Evolutionary conservation across 108 stramenopile genomes (phyloP).

Genomic region (Skeletonema potamos): DNA sequence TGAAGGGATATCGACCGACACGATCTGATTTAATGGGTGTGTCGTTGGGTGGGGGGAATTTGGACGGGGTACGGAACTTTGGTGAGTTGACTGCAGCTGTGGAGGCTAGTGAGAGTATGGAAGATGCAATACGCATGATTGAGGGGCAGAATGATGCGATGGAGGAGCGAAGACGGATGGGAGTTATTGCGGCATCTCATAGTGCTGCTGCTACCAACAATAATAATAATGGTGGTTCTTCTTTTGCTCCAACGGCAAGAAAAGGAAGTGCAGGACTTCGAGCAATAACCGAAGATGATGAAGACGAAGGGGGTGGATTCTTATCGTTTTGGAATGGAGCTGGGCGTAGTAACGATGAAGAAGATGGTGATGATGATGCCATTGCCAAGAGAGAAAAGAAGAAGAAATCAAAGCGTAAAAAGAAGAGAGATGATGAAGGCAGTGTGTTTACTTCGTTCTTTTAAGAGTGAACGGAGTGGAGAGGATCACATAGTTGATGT

Average conservation of each 20-base stretch:
- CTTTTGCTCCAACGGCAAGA: neutral
- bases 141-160: conserved; percentile 36
- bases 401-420: conserved; percentile 27
- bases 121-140: conserved; percentile 31
- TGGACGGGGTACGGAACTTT: conserved; percentile 2
- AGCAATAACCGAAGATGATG: conserved; percentile 12
- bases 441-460: conserved; percentile 38
- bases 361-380: neutral
- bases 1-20: conserved; percentile 39
- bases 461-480: neutral
- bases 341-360: conserved; percentile 1
- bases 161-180: conserved; percentile 16
- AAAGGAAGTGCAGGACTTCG: neutral
- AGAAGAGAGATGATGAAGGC: conserved; percentile 17
- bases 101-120: conserved; percentile 30
- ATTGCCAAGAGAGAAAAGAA: conserved; percentile 15
- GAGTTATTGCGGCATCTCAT: neutral
- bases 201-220: neutral
- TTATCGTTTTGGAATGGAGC: conserved; percentile 18
- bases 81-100: conserved; percentile 27
- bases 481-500: neutral
- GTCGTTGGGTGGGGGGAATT: neutral
- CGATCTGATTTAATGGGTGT: conserved; percentile 23
- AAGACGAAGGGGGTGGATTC: conserved; percentile 20
- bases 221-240: no score